Base-by-base conservation (phyloP, 140 eudicot species). In the Flaveria floridana region DNA sequence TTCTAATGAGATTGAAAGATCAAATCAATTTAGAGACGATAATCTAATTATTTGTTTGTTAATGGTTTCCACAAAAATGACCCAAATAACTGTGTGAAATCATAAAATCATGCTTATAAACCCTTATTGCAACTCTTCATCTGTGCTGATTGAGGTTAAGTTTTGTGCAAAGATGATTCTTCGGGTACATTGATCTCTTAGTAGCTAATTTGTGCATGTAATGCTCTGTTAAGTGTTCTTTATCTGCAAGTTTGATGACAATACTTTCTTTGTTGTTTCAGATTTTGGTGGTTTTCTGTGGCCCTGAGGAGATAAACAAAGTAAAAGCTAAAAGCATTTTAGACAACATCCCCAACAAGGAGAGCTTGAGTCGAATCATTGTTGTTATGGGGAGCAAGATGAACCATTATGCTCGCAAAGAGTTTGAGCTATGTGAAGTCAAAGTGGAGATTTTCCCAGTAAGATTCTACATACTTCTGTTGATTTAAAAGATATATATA, bases 391-490 rank as follows among this genome's bases (percentile, higher is more conserved):
- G 81, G 75, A 69, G 71, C 81, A 82, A 85, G 68, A 82, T 87
- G 74, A 87, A 80, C 75, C 74, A 50, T 68, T 79, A 65, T 59
- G 92, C 92, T 53, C 70, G 68, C 30, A 72, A 73, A 75, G 76
- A 70, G 57, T 70, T 78, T 23, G 82, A 80, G 4, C 16, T 26
- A 47, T 62, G 52, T 52, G 53, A 79, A 51, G 73, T 87, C 52
- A 84, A 87, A 85, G 79, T 84, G 56, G 92, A 84, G 80, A 46
- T 64, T 59, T 87, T 87, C 71, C 87, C 71, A 0, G 89, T 87
- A 70, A 79, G 79, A 61, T 68, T 28, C 56, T 57, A 30, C 21
- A 28, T 34, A 23, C 52, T 28, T 72, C 1, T 72, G 14, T 55
- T 30, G n/a, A 25, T 81, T 68, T 44, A 21, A 9, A 19, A 10